Conservation (phyloP, 345 rosid genomes). For the Dovyalis caffra region DNA sequence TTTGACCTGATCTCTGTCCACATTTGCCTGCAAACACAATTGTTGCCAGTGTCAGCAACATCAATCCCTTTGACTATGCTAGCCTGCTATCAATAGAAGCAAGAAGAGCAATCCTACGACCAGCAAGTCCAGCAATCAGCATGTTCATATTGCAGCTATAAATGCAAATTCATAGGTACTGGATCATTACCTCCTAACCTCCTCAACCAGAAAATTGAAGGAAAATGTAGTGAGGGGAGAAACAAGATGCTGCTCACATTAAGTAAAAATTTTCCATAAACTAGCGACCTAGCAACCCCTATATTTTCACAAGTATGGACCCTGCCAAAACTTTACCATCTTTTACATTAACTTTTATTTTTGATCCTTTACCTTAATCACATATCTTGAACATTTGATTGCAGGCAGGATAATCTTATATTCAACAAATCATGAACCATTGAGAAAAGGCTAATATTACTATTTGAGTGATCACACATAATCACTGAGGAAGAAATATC, state of each 20-base stretch:
- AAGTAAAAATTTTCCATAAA: not conserved
- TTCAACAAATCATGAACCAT: not conserved
- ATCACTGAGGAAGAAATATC: not conserved
- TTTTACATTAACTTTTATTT: not conserved
- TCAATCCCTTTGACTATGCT: not conserved
- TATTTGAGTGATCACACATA: not conserved
- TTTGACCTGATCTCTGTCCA: constrained; percentile 90
- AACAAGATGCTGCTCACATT: not conserved
- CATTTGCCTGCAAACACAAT: constrained; percentile 60
- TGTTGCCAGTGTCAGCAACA: not conserved
- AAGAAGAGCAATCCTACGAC: not conserved
- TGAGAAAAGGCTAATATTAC: not conserved
- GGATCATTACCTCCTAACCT: not conserved
- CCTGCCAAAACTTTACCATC: not conserved
- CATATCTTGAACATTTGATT: not conserved
- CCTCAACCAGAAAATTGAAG: not conserved
- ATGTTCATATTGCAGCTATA: not conserved
- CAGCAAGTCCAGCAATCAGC: not conserved
- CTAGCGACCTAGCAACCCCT: not conserved
- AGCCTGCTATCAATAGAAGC: not conserved
- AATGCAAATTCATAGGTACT: not conserved
- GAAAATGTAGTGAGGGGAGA: no score
- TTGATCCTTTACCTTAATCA: not conserved
- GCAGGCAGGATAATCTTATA: not conserved
- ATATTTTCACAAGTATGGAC: not conserved